A percentile compares a stretch with the other conserved stretches of the same genome.
These are phyloP conservation scores for Ganoderma meredithae DNA, from an alignment of 1,284 basidiomycete species.

Conservation along the genomic window DNA sequence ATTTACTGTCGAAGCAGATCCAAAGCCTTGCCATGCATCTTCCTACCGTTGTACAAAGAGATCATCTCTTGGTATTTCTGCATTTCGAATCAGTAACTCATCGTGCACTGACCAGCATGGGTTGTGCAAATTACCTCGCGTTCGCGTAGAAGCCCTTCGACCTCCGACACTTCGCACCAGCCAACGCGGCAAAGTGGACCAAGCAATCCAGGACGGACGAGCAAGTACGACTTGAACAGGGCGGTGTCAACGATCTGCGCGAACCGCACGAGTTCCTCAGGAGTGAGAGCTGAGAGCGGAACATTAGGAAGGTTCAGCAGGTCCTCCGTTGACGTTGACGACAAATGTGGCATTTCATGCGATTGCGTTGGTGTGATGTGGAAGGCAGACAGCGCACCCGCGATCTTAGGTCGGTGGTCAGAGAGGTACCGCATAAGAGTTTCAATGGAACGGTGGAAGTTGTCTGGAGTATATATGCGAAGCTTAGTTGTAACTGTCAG, in stretches of 20 bases:
- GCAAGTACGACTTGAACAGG: constrained; percentile 92
- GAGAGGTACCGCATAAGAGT: constrained; percentile 79
- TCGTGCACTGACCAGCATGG: not conserved
- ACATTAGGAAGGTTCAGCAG: constrained; percentile 79
- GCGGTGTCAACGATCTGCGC: constrained; percentile 97
- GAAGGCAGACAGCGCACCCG: constrained; percentile 74
- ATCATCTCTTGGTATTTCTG: constrained; percentile 93
- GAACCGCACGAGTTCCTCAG: constrained; percentile 84
- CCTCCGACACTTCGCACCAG: constrained; percentile 97
- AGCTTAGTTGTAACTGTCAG: not conserved
- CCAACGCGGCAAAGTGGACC: constrained; percentile 90
- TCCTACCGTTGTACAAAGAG: constrained; percentile 92
- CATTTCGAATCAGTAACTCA: not conserved
- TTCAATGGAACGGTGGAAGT: constrained; percentile 70
- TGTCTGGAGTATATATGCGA: constrained; percentile 49
- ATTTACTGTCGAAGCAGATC: constrained; percentile 81
- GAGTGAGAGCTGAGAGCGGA: constrained; percentile 72
- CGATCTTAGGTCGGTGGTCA: constrained; percentile 86
- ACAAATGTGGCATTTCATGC: constrained; percentile 68
- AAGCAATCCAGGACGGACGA: constrained; percentile 84
- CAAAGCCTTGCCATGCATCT: constrained; percentile 93
- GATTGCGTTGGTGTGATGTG: constrained; percentile 76
- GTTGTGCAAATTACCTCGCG: constrained; percentile 63
- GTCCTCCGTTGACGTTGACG: constrained; percentile 73
- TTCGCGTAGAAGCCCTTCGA: constrained; percentile 87